Evolutionary conservation across 768 basidiomycete species (phyloP).

Genomic region (Leccinum barrowsii): DNA sequence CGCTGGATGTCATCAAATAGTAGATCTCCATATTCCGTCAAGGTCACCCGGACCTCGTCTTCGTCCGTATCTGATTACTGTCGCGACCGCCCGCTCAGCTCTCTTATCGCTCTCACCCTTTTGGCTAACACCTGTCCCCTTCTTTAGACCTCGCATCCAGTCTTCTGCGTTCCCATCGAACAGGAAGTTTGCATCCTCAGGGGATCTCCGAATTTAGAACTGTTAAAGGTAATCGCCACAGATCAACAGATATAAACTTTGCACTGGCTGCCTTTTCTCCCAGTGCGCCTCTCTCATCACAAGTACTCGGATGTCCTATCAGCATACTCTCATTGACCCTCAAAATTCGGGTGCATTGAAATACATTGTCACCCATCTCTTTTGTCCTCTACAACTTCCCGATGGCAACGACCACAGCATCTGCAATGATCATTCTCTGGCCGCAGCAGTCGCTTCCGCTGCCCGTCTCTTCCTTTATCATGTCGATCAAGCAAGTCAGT

Average conservation of each 20-base stretch:
- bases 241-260: neutral
- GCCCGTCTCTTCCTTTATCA: slow-evolving; percentile 15
- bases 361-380: slow-evolving; percentile 39
- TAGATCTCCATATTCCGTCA: no score
- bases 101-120: no score
- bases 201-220: neutral
- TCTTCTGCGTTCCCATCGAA: no score
- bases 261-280: neutral
- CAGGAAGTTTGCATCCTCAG: no score
- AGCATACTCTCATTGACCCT: neutral
- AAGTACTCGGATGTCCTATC: neutral
- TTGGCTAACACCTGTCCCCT: no score
- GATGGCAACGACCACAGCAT: slow-evolving; percentile 24
- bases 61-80: no score
- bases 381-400: slow-evolving; percentile 39
- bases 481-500: neutral
- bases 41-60: no score
- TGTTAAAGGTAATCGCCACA: neutral
- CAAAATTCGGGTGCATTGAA: neutral
- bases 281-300: neutral
- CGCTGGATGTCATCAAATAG: no score
- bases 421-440: slow-evolving; percentile 28
- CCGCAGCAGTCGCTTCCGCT: slow-evolving; percentile 14
- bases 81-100: no score
- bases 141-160: no score